Conservation (phyloP, 2,329 filamentous ascomycete genomes). For the Trichophyton benhamiae region DNA sequence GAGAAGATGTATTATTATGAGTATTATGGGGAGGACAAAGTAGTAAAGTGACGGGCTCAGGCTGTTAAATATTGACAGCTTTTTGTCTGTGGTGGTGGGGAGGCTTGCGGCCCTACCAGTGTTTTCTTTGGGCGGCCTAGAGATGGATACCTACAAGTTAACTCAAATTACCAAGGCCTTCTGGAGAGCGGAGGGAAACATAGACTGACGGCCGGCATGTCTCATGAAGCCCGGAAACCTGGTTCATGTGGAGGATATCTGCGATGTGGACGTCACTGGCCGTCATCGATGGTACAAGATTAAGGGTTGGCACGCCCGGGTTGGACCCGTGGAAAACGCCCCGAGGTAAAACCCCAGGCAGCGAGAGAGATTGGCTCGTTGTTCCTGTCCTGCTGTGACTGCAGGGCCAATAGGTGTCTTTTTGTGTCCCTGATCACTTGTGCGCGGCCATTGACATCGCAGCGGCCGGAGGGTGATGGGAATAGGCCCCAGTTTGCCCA, state of each 20-base stretch:
- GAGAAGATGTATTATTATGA: background rate
- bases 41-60: background rate
- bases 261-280: background rate
- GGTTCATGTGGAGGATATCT: constrained; percentile 1
- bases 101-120: background rate
- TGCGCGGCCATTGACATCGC: background rate
- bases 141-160: background rate
- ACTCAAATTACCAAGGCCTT: background rate
- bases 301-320: background rate
- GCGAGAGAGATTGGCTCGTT: background rate
- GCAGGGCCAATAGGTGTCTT: background rate
- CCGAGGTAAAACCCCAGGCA: background rate
- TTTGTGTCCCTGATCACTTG: background rate
- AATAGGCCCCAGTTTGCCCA: background rate
- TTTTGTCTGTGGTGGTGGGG: background rate
- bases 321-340: background rate
- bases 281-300: background rate
- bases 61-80: background rate
- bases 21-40: background rate
- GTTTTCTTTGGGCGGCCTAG: background rate
- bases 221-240: background rate
- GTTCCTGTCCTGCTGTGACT: background rate
- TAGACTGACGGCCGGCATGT: background rate
- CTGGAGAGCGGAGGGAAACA: background rate
- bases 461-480: background rate